These are phyloP conservation scores for Candida maris DNA, from an alignment of 805 yeast species.

Conservation along the genomic window DNA sequence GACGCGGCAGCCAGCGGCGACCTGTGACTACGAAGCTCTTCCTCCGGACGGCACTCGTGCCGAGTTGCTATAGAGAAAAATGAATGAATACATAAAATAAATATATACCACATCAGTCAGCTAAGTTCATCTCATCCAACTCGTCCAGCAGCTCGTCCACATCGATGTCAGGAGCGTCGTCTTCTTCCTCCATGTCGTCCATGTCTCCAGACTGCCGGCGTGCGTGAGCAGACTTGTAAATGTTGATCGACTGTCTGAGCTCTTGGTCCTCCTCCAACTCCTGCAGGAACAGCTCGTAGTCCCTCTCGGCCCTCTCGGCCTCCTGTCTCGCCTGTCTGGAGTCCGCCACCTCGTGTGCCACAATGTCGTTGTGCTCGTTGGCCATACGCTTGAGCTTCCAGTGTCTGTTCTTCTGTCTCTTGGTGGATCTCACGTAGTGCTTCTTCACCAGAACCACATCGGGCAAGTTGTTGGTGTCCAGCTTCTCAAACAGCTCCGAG, in stretches of 20 bases:
- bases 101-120: constrained; percentile 38
- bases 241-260: constrained; percentile 82
- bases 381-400: constrained; percentile 99
- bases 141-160: constrained; percentile 94
- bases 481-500: constrained; percentile 75
- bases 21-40: constrained; percentile 1
- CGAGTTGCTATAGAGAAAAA: too few relatives aligned
- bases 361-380: constrained; percentile 85
- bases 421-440: constrained; percentile 73
- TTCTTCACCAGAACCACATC: constrained; percentile 90
- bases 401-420: constrained; percentile 70
- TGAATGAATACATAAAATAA: too few relatives aligned
- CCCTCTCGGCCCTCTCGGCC: constrained; percentile 87
- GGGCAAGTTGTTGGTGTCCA: constrained; percentile 62
- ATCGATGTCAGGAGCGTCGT: constrained; percentile 81
- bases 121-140: constrained; percentile 87
- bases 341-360: constrained; percentile 51
- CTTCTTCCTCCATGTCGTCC: constrained; percentile 51
- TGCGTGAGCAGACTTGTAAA: constrained; percentile 62
- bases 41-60: too few relatives aligned
- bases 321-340: constrained; percentile 81
- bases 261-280: constrained; percentile 97
- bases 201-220: constrained; percentile 21
- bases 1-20: constrained; percentile 22
- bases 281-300: constrained; percentile 92